Evolutionary conservation across 306 rosid species (phyloP).

Genomic region (Abrus precatorius): DNA sequence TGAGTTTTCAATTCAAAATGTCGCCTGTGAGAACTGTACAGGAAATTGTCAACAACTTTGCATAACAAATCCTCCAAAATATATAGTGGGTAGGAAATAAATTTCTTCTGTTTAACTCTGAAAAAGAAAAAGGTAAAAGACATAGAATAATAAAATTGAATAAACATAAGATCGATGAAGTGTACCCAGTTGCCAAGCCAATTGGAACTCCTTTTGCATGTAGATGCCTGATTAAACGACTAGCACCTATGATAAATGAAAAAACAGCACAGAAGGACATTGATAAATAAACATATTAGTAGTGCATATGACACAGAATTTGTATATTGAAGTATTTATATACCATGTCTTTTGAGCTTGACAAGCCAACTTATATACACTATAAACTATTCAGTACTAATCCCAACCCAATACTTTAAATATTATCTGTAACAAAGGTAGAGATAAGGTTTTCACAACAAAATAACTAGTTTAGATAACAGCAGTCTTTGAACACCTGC

Average conservation of each 20-base stretch:
- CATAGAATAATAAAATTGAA: background rate
- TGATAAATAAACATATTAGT: background rate
- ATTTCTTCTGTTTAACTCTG: conserved; percentile 6
- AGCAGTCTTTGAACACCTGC: background rate
- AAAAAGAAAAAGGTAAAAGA: conserved; percentile 5
- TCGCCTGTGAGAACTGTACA: conserved; percentile 75
- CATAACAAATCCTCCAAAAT: conserved; percentile 29
- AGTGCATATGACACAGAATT: conserved; percentile 25
- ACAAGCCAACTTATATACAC: background rate
- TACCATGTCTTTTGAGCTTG: background rate
- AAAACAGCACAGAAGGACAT: conserved; percentile 25
- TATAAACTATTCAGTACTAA: background rate
- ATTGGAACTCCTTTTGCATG: conserved; percentile 84
- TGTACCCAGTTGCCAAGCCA: conserved; percentile 84
- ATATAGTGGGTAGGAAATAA: conserved; percentile 28
- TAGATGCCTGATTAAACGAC: conserved; percentile 77
- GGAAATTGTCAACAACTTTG: conserved; percentile 42
- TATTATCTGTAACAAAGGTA: background rate
- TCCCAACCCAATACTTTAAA: conserved; percentile 24
- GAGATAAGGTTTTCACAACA: conserved; percentile 12
- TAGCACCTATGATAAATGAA: conserved; percentile 66
- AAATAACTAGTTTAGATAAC: conserved; percentile 13
- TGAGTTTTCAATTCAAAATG: conserved; percentile 93
- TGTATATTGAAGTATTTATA: background rate
- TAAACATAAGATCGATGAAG: conserved; percentile 24